These are phyloP conservation scores for Glebionis coronaria DNA, from an alignment of 129 eudicot genomes.

Conservation along the genomic window DNA sequence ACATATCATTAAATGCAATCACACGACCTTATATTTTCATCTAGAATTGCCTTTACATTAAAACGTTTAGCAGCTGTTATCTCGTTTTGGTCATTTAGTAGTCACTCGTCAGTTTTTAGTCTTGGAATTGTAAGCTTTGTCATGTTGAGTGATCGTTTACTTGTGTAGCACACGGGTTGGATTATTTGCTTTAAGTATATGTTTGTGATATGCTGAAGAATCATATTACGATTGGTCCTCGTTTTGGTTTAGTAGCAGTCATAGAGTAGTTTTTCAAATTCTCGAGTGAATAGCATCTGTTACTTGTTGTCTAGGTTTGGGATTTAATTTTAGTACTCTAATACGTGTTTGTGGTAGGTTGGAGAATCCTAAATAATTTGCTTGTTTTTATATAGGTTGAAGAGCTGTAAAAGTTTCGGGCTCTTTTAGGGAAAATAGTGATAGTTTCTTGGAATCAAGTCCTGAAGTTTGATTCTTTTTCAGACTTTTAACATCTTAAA, in stretches of 20 bases:
- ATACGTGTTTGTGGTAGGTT: conserved; percentile 7
- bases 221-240: neutral
- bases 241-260: neutral
- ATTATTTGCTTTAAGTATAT: neutral
- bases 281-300: too few species aligned
- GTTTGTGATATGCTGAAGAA: neutral
- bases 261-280: too few species aligned
- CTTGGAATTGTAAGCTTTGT: neutral
- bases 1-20: too few species aligned
- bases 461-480: conserved; percentile 9
- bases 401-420: neutral
- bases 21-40: too few species aligned
- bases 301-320: neutral
- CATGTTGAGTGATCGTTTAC: neutral
- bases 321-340: neutral
- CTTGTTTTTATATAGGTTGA: neutral
- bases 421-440: neutral
- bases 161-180: too few species aligned
- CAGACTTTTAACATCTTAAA: conserved; percentile 1
- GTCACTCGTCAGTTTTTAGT: neutral
- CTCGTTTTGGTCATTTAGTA: neutral
- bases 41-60: too few species aligned
- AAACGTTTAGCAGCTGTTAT: too few species aligned
- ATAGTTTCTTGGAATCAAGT: conserved; percentile 7
- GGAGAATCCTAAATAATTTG: neutral